These are phyloP conservation scores for Trametes sanguinea DNA, from an alignment of 768 basidiomycete genomes.

Conservation along the genomic window DNA sequence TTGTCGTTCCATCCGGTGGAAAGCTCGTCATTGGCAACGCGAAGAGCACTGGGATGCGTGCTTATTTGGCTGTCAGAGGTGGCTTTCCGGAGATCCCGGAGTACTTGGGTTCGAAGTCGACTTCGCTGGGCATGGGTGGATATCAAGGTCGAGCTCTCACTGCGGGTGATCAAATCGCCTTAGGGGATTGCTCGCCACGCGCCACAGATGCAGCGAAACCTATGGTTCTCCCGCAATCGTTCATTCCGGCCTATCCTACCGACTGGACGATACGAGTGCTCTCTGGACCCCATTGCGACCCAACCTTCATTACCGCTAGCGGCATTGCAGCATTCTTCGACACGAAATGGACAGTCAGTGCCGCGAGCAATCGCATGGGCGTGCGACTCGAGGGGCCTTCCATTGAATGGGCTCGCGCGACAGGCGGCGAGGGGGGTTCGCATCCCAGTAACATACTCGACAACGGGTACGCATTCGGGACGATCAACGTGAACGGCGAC, in stretches of 20 bases:
- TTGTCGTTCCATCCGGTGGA: conserved; percentile 47
- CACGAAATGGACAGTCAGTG: conserved; percentile 53
- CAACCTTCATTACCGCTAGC: conserved; percentile 50
- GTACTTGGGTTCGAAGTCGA: conserved; percentile 67
- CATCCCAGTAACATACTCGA: conserved; percentile 71
- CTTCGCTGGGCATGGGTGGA: conserved; percentile 62
- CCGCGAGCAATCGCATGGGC: conserved; percentile 64
- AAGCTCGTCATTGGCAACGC: conserved; percentile 43
- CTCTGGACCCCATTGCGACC: conserved; percentile 63
- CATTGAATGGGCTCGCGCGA: conserved; percentile 55
- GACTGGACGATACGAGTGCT: conserved; percentile 58
- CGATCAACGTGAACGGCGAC: conserved; percentile 67
- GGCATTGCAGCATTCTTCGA: conserved; percentile 55
- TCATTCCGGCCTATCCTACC: conserved; percentile 47
- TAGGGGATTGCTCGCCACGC: conserved; percentile 37
- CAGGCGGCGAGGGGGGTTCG: conserved; percentile 66
- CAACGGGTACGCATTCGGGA: conserved; percentile 56
- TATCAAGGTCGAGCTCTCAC: conserved; percentile 60
- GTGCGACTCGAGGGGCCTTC: conserved; percentile 57
- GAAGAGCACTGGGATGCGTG: conserved; percentile 46
- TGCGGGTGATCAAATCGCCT: conserved; percentile 51
- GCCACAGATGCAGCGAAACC: conserved; percentile 16
- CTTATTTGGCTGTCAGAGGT: conserved; percentile 57
- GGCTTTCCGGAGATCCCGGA: conserved; percentile 58
- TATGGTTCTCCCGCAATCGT: conserved; percentile 28